Base-by-base conservation (phyloP, 345 rosid species). In the Firmiana major region DNA sequence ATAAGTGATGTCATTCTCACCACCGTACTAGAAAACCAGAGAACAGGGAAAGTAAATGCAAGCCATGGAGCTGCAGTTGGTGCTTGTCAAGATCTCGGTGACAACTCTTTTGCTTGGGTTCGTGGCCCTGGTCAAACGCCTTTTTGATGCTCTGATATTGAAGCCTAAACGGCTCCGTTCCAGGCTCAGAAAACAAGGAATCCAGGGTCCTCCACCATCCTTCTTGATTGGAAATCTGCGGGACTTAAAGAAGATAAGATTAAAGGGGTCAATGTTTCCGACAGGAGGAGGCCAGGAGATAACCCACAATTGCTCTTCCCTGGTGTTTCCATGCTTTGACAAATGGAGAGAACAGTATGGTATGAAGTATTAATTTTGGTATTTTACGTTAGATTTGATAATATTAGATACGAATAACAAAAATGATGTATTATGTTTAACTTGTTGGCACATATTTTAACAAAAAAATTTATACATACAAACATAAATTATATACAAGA, bases 291-390 rank as follows among this genome's bases (percentile, higher is more conserved):
- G 68, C n/a, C 10, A 71, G 5, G 66, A 58, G 4, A 34, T 77
- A 9, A 6, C 5, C 79, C 88, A 85, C 71, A 71, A 86, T 21
- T 70, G 78, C 24, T 76, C 38, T 71, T 45, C 84, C n/a, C 3
- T 19, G 54, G 66, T 84, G 38, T 84, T 82, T 55, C 86, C 86
- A 11, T 79, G 64, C 40, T 64, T 81, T 38, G 71, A 80, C 60
- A 69, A 78, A 17, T 86, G 87, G 89, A 81, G 73, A 73, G 80
- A 76, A 13, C 69, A 67, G 54, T 82, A 83, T 36, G 87, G 89
- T 86, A 83, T 46, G 31, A 48, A 48, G 1, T 24, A 31, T 31
- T 31, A 3, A 31, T 31, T 31, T 31, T 3, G 34, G 34, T 31
- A 31, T 31, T 31, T 31, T 31, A 31, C 1, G 34, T 1, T 0